Evolutionary conservation across 1,139 yeast species (phyloP).

Genomic region (Geotrichum phurueaensis): DNA sequence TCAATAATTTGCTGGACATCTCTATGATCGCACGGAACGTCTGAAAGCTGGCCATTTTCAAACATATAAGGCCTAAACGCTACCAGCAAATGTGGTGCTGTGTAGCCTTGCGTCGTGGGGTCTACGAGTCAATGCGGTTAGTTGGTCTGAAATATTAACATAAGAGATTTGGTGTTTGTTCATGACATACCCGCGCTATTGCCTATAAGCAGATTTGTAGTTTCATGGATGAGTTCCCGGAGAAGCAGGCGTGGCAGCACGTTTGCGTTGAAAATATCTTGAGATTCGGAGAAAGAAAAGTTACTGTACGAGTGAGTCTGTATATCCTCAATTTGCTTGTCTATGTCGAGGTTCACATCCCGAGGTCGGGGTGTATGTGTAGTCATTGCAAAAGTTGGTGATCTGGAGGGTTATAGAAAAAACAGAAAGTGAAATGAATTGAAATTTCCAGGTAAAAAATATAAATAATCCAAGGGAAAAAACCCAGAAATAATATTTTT

Average conservation of each 20-base stretch:
- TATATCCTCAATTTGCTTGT: background rate
- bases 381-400: background rate
- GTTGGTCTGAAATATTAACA: background rate
- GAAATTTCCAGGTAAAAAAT: background rate
- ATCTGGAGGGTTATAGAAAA: background rate
- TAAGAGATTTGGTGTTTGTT: background rate
- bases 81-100: constrained; percentile 31
- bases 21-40: constrained; percentile 21
- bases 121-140: background rate
- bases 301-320: constrained; percentile 4
- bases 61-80: constrained; percentile 29
- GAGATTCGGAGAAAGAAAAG: constrained; percentile 7
- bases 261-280: constrained; percentile 3
- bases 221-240: constrained; percentile 3
- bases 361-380: background rate
- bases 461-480: background rate
- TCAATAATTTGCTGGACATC: constrained; percentile 27
- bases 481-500: background rate
- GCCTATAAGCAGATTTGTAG: background rate
- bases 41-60: constrained; percentile 5
- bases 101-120: constrained; percentile 8
- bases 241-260: constrained; percentile 10
- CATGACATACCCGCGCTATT: background rate
- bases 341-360: background rate
- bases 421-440: background rate